These are phyloP conservation scores for Hyphopichia buzzinii DNA, from an alignment of 1,139 yeast genomes.

Conservation along the genomic window DNA sequence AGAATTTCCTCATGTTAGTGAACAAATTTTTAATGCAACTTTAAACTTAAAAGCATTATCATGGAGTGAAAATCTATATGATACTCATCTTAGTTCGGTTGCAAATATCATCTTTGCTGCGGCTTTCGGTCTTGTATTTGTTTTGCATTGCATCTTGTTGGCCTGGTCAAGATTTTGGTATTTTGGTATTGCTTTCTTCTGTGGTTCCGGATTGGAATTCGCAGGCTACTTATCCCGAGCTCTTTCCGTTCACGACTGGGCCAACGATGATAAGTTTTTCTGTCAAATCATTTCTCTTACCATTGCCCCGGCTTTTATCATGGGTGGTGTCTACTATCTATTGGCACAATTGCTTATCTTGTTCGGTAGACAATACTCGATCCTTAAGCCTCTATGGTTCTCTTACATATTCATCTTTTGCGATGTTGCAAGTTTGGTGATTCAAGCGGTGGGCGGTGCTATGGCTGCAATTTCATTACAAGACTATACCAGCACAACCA, in stretches of 20 bases:
- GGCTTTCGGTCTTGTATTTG: constrained; percentile 23
- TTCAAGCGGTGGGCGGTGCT: constrained; percentile 41
- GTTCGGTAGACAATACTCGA: constrained; percentile 25
- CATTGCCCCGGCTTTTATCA: constrained; percentile 38
- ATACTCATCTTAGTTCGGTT: constrained; percentile 19
- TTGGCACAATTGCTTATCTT: constrained; percentile 33
- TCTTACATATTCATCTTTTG: constrained; percentile 35
- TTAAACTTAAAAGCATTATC: constrained; percentile 30
- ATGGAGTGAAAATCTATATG: constrained; percentile 26
- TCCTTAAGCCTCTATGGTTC: constrained; percentile 32
- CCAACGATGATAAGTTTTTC: constrained; percentile 21
- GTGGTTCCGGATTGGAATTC: constrained; percentile 28
- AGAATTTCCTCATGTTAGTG: constrained; percentile 29
- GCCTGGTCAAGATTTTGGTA: constrained; percentile 25
- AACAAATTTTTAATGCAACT: constrained; percentile 29
- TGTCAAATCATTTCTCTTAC: constrained; percentile 36
- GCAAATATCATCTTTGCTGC: constrained; percentile 32
- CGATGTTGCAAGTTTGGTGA: constrained; percentile 29
- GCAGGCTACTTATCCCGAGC: constrained; percentile 25
- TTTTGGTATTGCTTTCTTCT: constrained; percentile 29
- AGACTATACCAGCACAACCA: constrained; percentile 12
- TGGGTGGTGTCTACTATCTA: constrained; percentile 39
- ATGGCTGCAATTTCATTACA: constrained; percentile 26
- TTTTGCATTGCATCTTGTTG: constrained; percentile 18
- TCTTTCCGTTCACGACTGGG: constrained; percentile 15